These are phyloP conservation scores for Drechslerella coelobrocha DNA, from an alignment of 2,329 filamentous ascomycete species.

Conservation along the genomic window DNA sequence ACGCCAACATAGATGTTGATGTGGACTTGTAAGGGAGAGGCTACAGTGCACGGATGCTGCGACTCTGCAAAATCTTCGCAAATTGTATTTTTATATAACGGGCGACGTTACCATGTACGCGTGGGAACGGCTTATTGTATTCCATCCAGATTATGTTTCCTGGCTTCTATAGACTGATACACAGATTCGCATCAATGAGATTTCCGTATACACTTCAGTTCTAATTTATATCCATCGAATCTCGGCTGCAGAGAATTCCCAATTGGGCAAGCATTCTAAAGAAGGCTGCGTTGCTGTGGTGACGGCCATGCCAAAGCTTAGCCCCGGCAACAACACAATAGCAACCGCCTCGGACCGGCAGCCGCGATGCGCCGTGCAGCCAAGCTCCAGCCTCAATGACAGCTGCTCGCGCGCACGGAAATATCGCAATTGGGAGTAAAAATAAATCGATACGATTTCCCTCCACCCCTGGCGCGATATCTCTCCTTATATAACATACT, in stretches of 20 bases:
- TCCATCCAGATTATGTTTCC: background rate
- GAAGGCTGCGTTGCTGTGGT: too few species aligned
- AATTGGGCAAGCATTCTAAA: too few species aligned
- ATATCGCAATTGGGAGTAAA: background rate
- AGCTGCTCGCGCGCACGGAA: conserved; percentile 1
- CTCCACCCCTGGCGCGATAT: background rate
- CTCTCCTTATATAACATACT: background rate
- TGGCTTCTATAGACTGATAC: conserved; percentile 1
- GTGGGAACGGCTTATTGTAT: background rate
- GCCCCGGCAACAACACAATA: background rate
- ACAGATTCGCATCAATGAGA: background rate
- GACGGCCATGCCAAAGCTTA: too few species aligned
- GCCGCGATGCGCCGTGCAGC: background rate
- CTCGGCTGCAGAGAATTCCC: too few species aligned
- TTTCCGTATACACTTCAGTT: background rate
- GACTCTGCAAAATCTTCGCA: background rate
- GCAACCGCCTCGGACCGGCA: background rate
- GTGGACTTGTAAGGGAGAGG: conserved; percentile 28
- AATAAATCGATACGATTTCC: background rate
- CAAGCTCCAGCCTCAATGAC: background rate
- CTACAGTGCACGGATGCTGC: background rate
- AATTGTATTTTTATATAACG: conserved; percentile 2
- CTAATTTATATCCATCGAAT: background rate
- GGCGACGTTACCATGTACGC: background rate
- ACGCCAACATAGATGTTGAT: conserved; percentile 39